Percentiles rank a stretch among this genome's conserved stretches.
Conservation (phyloP, 208 protist genomes). For the Tetramitus jugosus region DNA sequence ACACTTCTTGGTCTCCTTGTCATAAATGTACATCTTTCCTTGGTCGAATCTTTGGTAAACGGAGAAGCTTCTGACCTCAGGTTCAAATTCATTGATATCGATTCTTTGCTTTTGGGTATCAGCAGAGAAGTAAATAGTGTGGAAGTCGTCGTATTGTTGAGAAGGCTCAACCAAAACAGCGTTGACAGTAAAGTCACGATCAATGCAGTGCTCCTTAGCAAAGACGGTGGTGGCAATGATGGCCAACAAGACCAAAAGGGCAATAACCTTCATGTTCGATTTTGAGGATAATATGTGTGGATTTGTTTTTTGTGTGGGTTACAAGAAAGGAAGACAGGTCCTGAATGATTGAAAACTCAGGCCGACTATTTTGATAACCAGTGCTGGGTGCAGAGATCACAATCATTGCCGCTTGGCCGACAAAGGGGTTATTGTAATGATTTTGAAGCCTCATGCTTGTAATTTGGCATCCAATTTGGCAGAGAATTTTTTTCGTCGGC, state of each 20-base stretch:
- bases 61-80: not conserved
- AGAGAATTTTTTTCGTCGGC: no score
- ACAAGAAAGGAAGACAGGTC: no score
- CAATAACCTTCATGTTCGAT: no score
- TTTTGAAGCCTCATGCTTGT: no score
- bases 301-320: no score
- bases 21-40: not conserved
- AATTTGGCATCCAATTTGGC: no score
- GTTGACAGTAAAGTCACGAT: not conserved
- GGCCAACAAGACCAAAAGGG: not conserved
- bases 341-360: no score
- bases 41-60: not conserved
- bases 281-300: no score
- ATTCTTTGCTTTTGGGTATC: constrained; percentile 6
- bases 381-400: no score
- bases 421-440: no score
- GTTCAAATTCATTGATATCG: constrained; percentile 7
- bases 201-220: not conserved
- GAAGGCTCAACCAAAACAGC: not conserved
- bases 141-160: not conserved
- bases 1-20: not conserved
- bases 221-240: not conserved
- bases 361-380: no score
- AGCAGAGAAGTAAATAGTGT: not conserved
- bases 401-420: no score